These are phyloP conservation scores for Leccinum truebloodii DNA, from an alignment of 768 basidiomycete species.

Conservation along the genomic window DNA sequence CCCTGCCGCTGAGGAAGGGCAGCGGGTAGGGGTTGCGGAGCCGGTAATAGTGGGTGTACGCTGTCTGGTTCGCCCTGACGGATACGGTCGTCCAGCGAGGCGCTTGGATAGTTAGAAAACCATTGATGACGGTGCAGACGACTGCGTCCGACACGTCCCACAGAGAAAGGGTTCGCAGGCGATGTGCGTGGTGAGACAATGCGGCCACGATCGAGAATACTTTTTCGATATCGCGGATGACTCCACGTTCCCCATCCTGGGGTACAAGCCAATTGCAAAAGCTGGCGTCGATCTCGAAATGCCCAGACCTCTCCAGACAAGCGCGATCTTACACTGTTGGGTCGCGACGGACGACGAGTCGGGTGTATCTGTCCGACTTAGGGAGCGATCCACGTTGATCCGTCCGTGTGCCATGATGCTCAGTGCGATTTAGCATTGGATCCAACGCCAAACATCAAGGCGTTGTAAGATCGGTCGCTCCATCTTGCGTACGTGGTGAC, in stretches of 20 bases:
- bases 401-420: background rate
- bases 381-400: constrained; percentile 44
- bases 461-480: constrained; percentile 66
- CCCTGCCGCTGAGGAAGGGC: constrained; percentile 16
- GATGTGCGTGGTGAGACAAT: constrained; percentile 6
- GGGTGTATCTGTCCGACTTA: constrained; percentile 73
- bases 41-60: constrained; percentile 8
- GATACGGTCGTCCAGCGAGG: constrained; percentile 14
- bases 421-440: constrained; percentile 50
- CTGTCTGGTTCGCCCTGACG: constrained; percentile 10
- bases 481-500: constrained; percentile 80
- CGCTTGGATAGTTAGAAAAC: background rate
- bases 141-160: constrained; percentile 20
- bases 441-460: constrained; percentile 57
- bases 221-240: background rate
- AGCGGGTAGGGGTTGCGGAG: constrained; percentile 2
- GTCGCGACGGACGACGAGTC: constrained; percentile 66
- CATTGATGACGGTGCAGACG: constrained; percentile 5
- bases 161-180: constrained; percentile 9
- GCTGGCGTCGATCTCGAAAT: constrained; percentile 5
- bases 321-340: constrained; percentile 6
- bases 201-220: constrained; percentile 8
- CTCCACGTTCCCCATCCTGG: background rate
- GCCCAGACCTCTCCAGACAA: constrained; percentile 13
- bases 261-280: constrained; percentile 17